Evolutionary conservation across 345 rosid genomes (phyloP), one percentile per base, ranked within the genome.

Genomic region (Eucalyptus tenuipes): DNA sequence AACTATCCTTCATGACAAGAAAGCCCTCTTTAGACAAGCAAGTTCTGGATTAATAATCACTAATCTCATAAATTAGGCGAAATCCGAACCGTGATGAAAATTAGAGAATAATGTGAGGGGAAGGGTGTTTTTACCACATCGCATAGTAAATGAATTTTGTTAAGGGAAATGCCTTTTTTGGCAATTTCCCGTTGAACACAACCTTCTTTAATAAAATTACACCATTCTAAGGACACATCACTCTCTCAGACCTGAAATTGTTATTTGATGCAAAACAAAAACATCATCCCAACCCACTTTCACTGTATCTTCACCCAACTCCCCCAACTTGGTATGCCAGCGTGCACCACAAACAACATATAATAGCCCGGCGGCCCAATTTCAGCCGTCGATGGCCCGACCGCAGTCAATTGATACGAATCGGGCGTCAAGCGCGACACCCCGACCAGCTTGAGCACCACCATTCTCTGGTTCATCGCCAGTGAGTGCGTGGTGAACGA

Each of bases 381-480:
- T 89, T 90, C 91, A 6, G 92, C 89, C 49, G 88, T 91, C 1
- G 96, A 93, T 25, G 98, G 98, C 18, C 94, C 98, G 4, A 89
- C 47, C 18, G 79, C 90, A 2, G 22, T 87, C 88, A 93, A 79
- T 7, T 53, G 59, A 37, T 91, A 92, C 10, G 87, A 44, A 59
- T 33, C 75, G 1, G 89, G 53, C 40, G 55, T 50, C 49, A 55
- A 40, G 45, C n/a, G 49, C 1, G 87, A 53, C 49, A 94, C 64
- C 0, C 88, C 91, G 13, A 47, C 45, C 33, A 90, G 82, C 88
- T 90, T 94, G 85, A 97, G 89, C 86, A 93, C 92, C 84, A 96
- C 96, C 97, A 96, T 94, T 91, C 97, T 94, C 91, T 96, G 98
- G 86, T 94, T 97, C 99, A 97, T 96, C 9, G 95, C 91, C 37